Evolutionary conservation across 1,284 basidiomycete species (phyloP).

Genomic region (Psilocybe mexicana): DNA sequence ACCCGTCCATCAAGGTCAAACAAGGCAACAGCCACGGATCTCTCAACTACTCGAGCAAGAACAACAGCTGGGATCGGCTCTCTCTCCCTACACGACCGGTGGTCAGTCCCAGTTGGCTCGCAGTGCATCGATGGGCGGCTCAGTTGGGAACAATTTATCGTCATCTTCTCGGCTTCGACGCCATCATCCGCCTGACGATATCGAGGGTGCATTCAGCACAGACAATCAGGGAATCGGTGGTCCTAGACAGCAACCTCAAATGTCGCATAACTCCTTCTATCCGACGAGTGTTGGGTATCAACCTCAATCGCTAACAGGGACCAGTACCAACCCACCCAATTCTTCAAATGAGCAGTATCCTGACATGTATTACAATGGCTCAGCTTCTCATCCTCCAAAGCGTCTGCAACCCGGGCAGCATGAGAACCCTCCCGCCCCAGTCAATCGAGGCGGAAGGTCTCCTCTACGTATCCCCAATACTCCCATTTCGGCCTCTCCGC

Average conservation of each 20-base stretch:
- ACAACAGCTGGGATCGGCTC: constrained; percentile 41
- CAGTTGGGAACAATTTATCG: constrained; percentile 36
- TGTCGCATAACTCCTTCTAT: constrained; percentile 54
- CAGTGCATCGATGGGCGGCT: constrained; percentile 63
- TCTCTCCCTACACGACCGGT: constrained; percentile 55
- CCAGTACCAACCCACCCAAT: constrained; percentile 34
- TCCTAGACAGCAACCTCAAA: constrained; percentile 35
- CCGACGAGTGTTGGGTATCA: constrained; percentile 60
- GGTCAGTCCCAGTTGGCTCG: constrained; percentile 56
- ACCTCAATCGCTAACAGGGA: constrained; percentile 40
- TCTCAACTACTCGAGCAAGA: constrained; percentile 67
- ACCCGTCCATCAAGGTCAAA: constrained; percentile 34
- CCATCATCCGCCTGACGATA: constrained; percentile 66
- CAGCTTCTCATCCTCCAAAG: constrained; percentile 51
- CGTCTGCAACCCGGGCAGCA: constrained; percentile 51
- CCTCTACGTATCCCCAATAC: constrained; percentile 58
- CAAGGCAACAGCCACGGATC: constrained; percentile 60
- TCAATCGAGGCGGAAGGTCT: constrained; percentile 52
- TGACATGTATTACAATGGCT: constrained; percentile 64
- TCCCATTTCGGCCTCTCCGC: constrained; percentile 43
- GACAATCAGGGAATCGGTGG: constrained; percentile 43
- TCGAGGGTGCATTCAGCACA: constrained; percentile 65
- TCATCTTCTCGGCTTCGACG: constrained; percentile 47
- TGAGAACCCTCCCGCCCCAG: constrained; percentile 46
- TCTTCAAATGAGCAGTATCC: constrained; percentile 51